Conservation (phyloP, 2,329 filamentous ascomycete genomes). For the Nigrograna mackinnonii region DNA sequence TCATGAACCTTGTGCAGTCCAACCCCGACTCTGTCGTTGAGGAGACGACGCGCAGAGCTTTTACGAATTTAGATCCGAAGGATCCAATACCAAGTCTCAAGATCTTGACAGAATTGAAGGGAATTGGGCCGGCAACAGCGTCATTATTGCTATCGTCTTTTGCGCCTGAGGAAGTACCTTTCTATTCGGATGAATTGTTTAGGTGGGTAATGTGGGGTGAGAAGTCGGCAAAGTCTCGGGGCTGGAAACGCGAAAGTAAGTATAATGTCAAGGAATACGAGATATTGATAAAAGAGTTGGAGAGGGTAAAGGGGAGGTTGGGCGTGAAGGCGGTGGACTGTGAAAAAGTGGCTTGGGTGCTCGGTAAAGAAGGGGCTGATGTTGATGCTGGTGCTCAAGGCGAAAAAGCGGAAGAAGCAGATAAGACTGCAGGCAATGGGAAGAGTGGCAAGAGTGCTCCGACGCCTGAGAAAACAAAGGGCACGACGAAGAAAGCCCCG, state of each 20-base stretch:
- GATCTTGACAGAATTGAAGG: conserved; percentile 64
- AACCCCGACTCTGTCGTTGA: conserved; percentile 51
- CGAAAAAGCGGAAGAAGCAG: conserved; percentile 25
- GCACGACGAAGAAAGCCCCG: too few relatives aligned
- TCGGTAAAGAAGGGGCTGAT: conserved; percentile 53
- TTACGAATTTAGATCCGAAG: not conserved
- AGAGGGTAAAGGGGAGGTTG: conserved; percentile 28
- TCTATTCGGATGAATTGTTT: conserved; percentile 82
- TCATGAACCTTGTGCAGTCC: conserved; percentile 55
- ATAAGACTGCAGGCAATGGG: not conserved
- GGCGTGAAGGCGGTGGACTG: conserved; percentile 59
- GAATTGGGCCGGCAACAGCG: conserved; percentile 79
- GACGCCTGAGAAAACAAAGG: too few relatives aligned
- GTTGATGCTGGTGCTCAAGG: conserved; percentile 12
- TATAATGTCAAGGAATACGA: conserved; percentile 66
- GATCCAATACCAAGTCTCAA: conserved; percentile 42
- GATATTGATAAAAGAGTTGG: conserved; percentile 50
- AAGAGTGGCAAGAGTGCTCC: not conserved
- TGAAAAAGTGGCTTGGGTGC: conserved; percentile 72
- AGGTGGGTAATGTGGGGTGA: conserved; percentile 66
- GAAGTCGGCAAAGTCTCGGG: conserved; percentile 49
- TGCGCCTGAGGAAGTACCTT: conserved; percentile 63
- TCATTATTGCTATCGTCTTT: conserved; percentile 72
- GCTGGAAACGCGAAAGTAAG: conserved; percentile 61
- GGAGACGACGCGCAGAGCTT: not conserved